These are phyloP conservation scores for Terfezia claveryi DNA, from an alignment of 495 filamentous ascomycete species.

Conservation along the genomic window DNA sequence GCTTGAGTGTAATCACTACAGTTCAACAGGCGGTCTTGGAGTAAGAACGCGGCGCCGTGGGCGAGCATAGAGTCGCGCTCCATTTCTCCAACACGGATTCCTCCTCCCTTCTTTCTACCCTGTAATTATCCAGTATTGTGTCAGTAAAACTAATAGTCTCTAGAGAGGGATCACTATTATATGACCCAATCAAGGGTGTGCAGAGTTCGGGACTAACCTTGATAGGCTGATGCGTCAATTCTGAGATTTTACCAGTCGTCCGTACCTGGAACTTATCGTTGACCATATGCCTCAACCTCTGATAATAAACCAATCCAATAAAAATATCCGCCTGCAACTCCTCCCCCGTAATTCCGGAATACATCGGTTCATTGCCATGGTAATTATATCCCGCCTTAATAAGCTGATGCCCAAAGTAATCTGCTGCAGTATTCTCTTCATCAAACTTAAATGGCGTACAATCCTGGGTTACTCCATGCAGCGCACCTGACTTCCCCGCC, in stretches of 20 bases:
- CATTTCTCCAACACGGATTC: slow-evolving; percentile 98
- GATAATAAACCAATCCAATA: slow-evolving; percentile 91
- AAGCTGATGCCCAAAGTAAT: slow-evolving; percentile 91
- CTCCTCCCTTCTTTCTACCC: slow-evolving; percentile 79
- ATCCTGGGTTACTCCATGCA: slow-evolving; percentile 88
- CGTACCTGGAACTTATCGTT: slow-evolving; percentile 98
- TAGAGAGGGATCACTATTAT: neutral
- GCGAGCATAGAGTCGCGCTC: slow-evolving; percentile 86
- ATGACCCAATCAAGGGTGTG: neutral
- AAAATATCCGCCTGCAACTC: slow-evolving; percentile 92
- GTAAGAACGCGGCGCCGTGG: slow-evolving; percentile 80
- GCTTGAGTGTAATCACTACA: slow-evolving; percentile 76
- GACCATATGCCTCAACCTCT: slow-evolving; percentile 94
- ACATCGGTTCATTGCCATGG: slow-evolving; percentile 95
- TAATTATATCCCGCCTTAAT: slow-evolving; percentile 91
- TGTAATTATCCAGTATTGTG: slow-evolving; percentile 2
- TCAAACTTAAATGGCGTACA: slow-evolving; percentile 86
- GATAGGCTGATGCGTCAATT: slow-evolving; percentile 83
- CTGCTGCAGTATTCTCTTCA: slow-evolving; percentile 72
- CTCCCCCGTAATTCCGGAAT: slow-evolving; percentile 83
- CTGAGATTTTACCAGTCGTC: slow-evolving; percentile 76
- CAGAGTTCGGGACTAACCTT: slow-evolving; percentile 25
- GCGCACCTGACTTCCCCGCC: slow-evolving; percentile 78
- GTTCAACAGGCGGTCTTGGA: slow-evolving; percentile 90
- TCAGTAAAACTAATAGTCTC: neutral